Percentiles rank a stretch among this genome's conserved stretches.
Evolutionary conservation across 345 rosid genomes (phyloP).

Genomic region (Orychophragmus violaceus): DNA sequence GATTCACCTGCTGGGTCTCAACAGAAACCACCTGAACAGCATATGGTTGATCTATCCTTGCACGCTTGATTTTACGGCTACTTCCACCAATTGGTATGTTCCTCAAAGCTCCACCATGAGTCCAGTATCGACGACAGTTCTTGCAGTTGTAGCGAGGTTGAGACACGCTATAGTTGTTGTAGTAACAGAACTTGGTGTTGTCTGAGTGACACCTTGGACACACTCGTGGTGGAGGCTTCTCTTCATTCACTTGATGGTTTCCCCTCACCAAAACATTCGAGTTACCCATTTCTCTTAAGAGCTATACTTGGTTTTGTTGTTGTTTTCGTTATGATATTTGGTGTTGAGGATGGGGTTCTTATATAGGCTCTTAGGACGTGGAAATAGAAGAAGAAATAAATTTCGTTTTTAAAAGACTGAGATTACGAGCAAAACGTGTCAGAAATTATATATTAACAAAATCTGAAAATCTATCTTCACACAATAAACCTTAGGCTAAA

Average conservation of each 20-base stretch:
- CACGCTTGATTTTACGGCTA: neutral
- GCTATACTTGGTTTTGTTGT: neutral
- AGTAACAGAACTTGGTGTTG: constrained; percentile 30
- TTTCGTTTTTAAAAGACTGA: neutral
- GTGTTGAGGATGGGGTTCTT: neutral
- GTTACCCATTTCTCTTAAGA: neutral
- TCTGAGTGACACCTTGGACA: constrained; percentile 26
- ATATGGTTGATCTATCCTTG: neutral
- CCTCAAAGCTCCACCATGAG: constrained; percentile 23
- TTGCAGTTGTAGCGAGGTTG: constrained; percentile 27
- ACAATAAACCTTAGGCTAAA: constrained; percentile 1
- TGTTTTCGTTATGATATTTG: neutral
- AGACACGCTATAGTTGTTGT: constrained; percentile 18
- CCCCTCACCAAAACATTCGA: neutral
- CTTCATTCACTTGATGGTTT: constrained; percentile 3
- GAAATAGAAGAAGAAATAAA: neutral
- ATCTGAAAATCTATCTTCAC: neutral
- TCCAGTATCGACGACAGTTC: constrained; percentile 28
- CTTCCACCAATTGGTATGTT: constrained; percentile 30
- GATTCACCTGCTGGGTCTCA: neutral
- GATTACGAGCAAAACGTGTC: constrained; percentile 13
- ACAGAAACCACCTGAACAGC: neutral
- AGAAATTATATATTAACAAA: neutral
- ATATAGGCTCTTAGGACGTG: neutral
- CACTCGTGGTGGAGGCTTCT: constrained; percentile 14